Conservation (phyloP, 208 protist genomes). For the Leishmania arabica region DNA sequence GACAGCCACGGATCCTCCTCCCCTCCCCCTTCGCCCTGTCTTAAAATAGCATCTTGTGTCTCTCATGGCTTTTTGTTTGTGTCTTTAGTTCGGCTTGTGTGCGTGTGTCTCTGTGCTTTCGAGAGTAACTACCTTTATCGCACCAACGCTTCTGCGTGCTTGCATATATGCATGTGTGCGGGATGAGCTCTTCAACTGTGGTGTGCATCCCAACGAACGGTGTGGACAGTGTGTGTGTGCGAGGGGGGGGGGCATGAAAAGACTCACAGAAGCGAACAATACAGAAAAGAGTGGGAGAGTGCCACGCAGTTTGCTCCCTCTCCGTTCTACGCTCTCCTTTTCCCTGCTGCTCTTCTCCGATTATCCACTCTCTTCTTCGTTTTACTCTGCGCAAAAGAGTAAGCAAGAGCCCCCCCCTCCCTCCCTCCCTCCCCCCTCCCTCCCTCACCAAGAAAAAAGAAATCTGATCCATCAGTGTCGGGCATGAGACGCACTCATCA, state of each 20-base stretch:
- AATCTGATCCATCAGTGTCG: neutral
- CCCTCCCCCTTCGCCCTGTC: neutral
- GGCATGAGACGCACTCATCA: neutral
- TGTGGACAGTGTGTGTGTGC: too few species aligned
- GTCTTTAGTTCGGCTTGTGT: neutral
- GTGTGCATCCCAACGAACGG: too few species aligned
- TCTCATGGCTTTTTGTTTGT: neutral
- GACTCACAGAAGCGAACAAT: neutral
- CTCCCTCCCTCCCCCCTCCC: too few species aligned
- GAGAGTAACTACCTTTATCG: neutral
- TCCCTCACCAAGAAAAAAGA: neutral
- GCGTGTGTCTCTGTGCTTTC: neutral
- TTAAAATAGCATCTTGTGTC: conserved; percentile 3
- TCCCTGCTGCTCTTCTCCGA: conserved; percentile 5
- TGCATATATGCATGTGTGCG: neutral
- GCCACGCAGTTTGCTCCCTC: neutral
- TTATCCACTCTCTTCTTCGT: neutral
- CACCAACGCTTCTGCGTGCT: neutral
- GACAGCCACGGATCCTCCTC: neutral
- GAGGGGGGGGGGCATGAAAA: neutral
- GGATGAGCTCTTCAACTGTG: neutral
- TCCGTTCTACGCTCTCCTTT: neutral
- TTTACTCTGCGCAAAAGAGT: neutral
- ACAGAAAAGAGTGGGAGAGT: neutral
- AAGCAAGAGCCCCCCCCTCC: neutral